A percentile compares a stretch with the other conserved stretches of the same genome.
phyloP scores from a whole-genome alignment of 495 filamentous ascomycete species.

The Cladorrhinum samala region DNA sequence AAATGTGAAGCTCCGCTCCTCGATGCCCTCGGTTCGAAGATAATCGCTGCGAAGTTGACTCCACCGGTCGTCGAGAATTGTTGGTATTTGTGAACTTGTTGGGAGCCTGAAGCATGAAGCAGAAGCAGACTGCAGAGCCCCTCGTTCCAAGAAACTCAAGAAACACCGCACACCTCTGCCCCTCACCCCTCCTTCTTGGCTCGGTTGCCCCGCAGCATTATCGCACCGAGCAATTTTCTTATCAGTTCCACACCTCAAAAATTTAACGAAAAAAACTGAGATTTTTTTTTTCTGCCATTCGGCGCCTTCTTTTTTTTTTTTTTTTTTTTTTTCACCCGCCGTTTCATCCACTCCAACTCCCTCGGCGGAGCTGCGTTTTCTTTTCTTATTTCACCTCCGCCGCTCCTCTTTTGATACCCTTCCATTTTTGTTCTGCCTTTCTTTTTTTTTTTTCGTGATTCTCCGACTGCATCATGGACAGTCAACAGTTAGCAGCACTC shows the following conservation, averaged over 20 bases:
- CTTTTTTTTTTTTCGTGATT: constrained; percentile 9
- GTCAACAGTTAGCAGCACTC: constrained; percentile 66
- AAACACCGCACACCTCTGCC: not conserved
- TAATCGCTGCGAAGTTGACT: too few relatives aligned
- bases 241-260: constrained; percentile 22
- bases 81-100: too few relatives aligned
- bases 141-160: not conserved
- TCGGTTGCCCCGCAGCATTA: constrained; percentile 19
- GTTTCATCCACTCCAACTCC: not conserved
- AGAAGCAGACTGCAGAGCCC: not conserved
- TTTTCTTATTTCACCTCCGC: constrained; percentile 10
- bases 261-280: constrained; percentile 22
- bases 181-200: too few relatives aligned
- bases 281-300: constrained; percentile 12
- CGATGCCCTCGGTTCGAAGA: too few relatives aligned
- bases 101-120: too few relatives aligned
- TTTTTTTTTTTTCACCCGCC: constrained; percentile 7
- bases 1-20: too few relatives aligned
- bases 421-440: not conserved
- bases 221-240: constrained; percentile 16
- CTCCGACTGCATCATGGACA: constrained; percentile 52
- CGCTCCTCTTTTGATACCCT: constrained; percentile 24
- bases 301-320: constrained; percentile 11
- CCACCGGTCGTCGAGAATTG: too few relatives aligned
- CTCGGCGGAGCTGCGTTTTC: constrained; percentile 5